These are phyloP conservation scores for Blastocladiella britannica DNA, from an alignment of 192 early-diverging fungal genomes.

Conservation along the genomic window DNA sequence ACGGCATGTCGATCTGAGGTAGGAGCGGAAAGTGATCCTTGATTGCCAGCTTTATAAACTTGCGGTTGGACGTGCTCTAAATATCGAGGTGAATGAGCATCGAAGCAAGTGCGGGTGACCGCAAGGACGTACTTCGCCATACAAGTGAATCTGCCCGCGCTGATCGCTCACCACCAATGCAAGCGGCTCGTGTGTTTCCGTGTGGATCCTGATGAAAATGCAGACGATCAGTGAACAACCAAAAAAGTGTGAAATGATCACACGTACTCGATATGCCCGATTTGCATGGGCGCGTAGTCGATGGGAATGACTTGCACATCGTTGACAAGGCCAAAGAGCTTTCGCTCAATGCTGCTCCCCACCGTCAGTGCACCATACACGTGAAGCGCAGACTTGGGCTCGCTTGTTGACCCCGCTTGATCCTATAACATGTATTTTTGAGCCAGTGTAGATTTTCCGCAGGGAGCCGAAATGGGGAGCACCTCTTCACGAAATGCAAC, in stretches of 20 bases:
- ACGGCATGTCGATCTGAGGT: not conserved
- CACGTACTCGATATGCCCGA: not conserved
- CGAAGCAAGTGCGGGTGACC: not conserved
- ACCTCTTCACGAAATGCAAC: too few species aligned
- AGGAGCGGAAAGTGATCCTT: not conserved
- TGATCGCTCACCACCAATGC: not conserved
- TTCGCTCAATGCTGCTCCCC: not conserved
- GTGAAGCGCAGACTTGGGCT: not conserved
- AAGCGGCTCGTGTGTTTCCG: not conserved
- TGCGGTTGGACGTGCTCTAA: not conserved
- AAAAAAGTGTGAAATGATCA: not conserved
- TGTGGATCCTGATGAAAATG: too few species aligned
- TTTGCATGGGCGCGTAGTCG: not conserved
- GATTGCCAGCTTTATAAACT: not conserved
- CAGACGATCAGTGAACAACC: not conserved
- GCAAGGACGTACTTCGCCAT: not conserved
- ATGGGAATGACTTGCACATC: not conserved
- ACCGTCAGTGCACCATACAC: not conserved
- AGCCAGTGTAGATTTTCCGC: too few species aligned
- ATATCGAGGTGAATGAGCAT: not conserved
- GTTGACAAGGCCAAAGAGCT: not conserved
- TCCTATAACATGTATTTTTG: too few species aligned
- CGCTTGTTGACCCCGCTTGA: not conserved
- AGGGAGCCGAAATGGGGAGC: too few species aligned
- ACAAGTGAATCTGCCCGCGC: not conserved